Conservation (phyloP, 495 filamentous ascomycete species). For the Hamigera avellanea region DNA sequence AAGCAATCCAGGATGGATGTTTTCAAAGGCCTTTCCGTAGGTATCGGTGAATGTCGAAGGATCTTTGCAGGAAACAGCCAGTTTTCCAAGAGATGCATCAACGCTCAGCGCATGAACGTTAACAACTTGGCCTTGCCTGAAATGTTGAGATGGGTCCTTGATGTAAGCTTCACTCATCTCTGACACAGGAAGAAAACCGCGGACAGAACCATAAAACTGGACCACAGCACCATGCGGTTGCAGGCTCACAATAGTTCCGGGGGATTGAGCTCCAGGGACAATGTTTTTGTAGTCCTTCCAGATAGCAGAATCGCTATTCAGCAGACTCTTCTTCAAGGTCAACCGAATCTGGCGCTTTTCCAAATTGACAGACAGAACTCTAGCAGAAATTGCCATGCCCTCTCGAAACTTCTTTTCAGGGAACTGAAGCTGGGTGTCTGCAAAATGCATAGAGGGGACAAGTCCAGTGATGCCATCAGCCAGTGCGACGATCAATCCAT, state of each 20-base stretch:
- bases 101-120: conserved; percentile 75
- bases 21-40: conserved; percentile 62
- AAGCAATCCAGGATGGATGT: conserved; percentile 55
- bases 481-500: conserved; percentile 68
- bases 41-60: conserved; percentile 61
- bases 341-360: conserved; percentile 70
- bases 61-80: conserved; percentile 90
- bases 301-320: conserved; percentile 69
- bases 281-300: conserved; percentile 68
- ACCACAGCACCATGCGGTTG: conserved; percentile 71
- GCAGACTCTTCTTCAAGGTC: conserved; percentile 85
- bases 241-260: conserved; percentile 76
- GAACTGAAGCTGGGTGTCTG: conserved; percentile 77
- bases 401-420: conserved; percentile 93
- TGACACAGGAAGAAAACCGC: conserved; percentile 77
- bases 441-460: conserved; percentile 77
- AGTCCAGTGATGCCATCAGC: conserved; percentile 78
- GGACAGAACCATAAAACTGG: conserved; percentile 77
- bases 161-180: conserved; percentile 99
- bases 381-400: conserved; percentile 68
- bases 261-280: conserved; percentile 55
- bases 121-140: conserved; percentile 79
- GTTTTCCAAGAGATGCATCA: conserved; percentile 52
- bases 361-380: conserved; percentile 71
- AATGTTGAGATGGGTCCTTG: conserved; percentile 77